Conservation (phyloP, 495 filamentous ascomycete species). For the Saxophila tyrrhenica region DNA sequence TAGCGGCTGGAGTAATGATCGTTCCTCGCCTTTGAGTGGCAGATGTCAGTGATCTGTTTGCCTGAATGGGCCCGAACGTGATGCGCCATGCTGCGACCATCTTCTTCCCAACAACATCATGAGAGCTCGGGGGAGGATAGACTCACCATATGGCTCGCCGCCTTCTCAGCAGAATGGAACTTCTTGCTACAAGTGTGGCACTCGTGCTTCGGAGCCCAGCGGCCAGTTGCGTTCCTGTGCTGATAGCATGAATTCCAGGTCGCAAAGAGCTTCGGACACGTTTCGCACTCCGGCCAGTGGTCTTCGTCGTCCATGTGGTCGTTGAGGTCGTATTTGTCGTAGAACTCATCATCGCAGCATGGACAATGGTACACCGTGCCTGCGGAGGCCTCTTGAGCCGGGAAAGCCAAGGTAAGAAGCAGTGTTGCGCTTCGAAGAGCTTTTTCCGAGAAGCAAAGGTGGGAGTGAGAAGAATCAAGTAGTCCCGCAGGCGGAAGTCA, state of each 20-base stretch:
- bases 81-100: too few species aligned
- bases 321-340: background rate
- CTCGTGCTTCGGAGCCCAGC: constrained; percentile 22
- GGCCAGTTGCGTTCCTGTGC: constrained; percentile 17
- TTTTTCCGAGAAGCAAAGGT: too few species aligned
- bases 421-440: too few species aligned
- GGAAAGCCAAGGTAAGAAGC: too few species aligned
- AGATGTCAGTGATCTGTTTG: background rate
- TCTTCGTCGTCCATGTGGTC: constrained; percentile 4
- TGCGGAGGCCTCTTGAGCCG: too few species aligned
- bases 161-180: background rate
- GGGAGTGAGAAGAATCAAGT: too few species aligned
- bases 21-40: background rate
- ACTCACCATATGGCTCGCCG: background rate
- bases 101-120: too few species aligned
- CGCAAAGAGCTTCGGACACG: constrained; percentile 9
- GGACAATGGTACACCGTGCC: too few species aligned
- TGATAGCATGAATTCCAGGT: constrained; percentile 10
- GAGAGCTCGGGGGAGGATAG: too few species aligned
- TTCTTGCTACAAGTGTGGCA: constrained; percentile 29
- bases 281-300: constrained; percentile 18
- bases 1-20: background rate
- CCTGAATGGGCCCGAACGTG: too few species aligned
- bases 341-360: too few species aligned
- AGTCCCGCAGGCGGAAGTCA: too few species aligned